Base-by-base conservation (phyloP, 2,329 filamentous ascomycete genomes). In the Botryotinia calthae region DNA sequence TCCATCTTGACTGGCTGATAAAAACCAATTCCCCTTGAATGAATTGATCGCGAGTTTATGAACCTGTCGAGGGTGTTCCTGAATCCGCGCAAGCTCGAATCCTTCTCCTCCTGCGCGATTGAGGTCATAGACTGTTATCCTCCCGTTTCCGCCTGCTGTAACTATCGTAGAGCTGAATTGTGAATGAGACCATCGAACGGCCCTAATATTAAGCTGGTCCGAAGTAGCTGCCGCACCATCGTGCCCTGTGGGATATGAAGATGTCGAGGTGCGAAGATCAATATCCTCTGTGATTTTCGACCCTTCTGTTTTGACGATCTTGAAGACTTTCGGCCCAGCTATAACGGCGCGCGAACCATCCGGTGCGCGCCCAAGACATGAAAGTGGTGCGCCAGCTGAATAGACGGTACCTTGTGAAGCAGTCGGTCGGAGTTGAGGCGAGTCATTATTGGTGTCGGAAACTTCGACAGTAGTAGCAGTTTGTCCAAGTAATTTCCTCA, bases 1-100 rank as follows among this genome's bases (percentile, higher is more conserved):
- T 62, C 89, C 88, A 80, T 91, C 89, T 79, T 90, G 88, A 70
- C 89, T 89, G 10, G 89, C 89, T 0, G 89, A 89, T 5, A 91
- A 82, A 18, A 91, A 80, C 81, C 85, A 88, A 12, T 85, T 86
- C 69, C 85, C 85, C 54, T 84, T 82, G 76, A 89, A 87, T 0
- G 89, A 89, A 75, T 89, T 90, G 75, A 90, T 86, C 75, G 89
- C 88, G 16, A 91, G 82, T 46, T 87, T 86, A 76, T 90, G 90
- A 76, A 91, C 85, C 82, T 91, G 89, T 4, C 89, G 86, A 63
- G 87, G 86, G 76, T 90, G 89, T 77, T 91, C 89, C 62, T 89
- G 86, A 48, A 89, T 85, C 48, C 86, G 86, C 56, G 87, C 87
- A 68, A 89, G 80, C 7, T 85, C 84, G 20, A 85, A 81, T 1